These are phyloP conservation scores for Leptographium procerum DNA, from an alignment of 2,329 filamentous ascomycete species.

Conservation along the genomic window DNA sequence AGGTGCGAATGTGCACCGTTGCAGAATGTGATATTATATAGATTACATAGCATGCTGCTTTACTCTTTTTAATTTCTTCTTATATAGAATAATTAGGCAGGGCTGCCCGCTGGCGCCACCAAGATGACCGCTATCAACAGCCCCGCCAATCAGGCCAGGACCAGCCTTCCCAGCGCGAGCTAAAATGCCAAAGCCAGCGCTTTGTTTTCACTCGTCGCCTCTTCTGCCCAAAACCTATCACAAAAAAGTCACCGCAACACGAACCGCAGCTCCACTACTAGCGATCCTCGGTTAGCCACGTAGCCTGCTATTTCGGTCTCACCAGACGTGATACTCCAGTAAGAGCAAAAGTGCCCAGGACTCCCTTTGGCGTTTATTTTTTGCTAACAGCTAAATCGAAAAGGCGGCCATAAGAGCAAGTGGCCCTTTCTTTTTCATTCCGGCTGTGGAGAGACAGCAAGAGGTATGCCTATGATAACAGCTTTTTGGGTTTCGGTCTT, in stretches of 20 bases:
- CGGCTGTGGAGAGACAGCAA: neutral
- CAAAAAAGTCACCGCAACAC: neutral
- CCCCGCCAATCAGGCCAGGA: conserved; percentile 2
- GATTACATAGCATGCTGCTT: neutral
- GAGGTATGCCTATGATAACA: neutral
- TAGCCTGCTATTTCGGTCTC: neutral
- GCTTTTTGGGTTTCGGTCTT: neutral
- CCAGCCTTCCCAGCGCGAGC: neutral
- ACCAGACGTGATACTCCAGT: neutral
- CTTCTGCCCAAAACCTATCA: conserved; percentile 1
- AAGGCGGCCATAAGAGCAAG: neutral
- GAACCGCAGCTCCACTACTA: neutral
- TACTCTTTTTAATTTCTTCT: too few relatives aligned
- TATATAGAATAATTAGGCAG: too few relatives aligned
- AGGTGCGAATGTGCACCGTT: neutral
- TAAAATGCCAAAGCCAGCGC: neutral
- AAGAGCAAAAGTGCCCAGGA: too few relatives aligned
- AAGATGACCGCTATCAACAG: neutral
- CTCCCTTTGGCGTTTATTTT: too few relatives aligned
- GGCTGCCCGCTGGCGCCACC: neutral
- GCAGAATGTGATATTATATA: too few relatives aligned
- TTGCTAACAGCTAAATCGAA: too few relatives aligned
- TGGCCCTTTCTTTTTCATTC: neutral
- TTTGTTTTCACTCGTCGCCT: conserved; percentile 8
- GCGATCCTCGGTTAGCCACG: neutral